phyloP scores from a whole-genome alignment of 495 filamentous ascomycete genomes.

The Thozetella sp. region DNA sequence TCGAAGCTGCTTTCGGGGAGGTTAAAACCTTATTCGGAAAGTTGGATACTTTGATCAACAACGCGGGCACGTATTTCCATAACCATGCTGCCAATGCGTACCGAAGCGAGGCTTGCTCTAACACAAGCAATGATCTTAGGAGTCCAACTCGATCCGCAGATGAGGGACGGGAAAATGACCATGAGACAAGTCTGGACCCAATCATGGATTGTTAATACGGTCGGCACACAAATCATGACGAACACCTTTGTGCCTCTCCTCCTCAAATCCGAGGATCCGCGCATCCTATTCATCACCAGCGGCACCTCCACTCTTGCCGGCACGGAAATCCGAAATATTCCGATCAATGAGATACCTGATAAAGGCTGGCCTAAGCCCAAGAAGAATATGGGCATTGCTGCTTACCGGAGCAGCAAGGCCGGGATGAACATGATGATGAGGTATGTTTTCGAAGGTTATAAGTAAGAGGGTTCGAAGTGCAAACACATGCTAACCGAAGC shows the following conservation, averaged over 20 bases:
- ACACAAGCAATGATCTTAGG: not conserved
- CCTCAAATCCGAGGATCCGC: conserved; percentile 43
- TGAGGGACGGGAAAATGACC: conserved; percentile 19
- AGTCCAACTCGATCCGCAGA: conserved; percentile 32
- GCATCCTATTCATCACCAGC: conserved; percentile 44
- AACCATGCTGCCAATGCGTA: no score
- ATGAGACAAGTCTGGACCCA: conserved; percentile 45
- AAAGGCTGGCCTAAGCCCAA: conserved; percentile 47
- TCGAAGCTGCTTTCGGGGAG: conserved; percentile 33
- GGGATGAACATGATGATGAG: conserved; percentile 70
- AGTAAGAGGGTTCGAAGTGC: not conserved
- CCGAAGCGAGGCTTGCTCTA: not conserved
- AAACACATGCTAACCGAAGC: not conserved
- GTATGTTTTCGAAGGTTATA: not conserved
- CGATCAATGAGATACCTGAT: conserved; percentile 18
- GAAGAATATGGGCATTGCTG: conserved; percentile 23
- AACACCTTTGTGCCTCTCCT: conserved; percentile 48
- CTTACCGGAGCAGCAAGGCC: conserved; percentile 58
- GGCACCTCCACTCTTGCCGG: conserved; percentile 27
- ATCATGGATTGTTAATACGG: conserved; percentile 49
- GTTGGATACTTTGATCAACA: conserved; percentile 53
- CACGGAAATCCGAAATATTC: conserved; percentile 21
- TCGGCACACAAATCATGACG: conserved; percentile 51
- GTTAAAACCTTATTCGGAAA: conserved; percentile 31
- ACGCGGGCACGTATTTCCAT: conserved; percentile 30